Base-by-base conservation (phyloP, 139 green algal species). In the Haematococcus lacustris region DNA sequence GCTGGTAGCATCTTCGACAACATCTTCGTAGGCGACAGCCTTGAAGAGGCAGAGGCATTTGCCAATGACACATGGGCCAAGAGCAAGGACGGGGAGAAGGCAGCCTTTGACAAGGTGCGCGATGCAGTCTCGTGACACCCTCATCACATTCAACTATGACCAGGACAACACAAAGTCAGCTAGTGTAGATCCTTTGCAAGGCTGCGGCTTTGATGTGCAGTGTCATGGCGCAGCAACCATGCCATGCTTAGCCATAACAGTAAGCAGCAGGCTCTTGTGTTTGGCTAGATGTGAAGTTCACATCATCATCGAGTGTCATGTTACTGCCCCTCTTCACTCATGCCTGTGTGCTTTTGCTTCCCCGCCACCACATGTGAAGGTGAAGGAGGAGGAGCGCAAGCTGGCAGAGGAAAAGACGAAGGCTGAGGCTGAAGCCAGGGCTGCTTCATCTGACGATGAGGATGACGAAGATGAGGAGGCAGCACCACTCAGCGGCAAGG, bases 1-100 rank as follows among this genome's bases (percentile, higher is more conserved):
- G 41, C 84, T 3, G 91, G 91, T 33, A 83, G 86, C 43, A 94
- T 97, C 80, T 97, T 97, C 68, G 91, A 97, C 78, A 96, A 96
- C 88, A 94, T 97, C 75, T 75, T 97, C 0, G 83, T 97, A 25
- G 87, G 87, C 25, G 88, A 97, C 43, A 76, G 86, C 71, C 76
- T 87, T 26, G 85, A 88, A 37, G 83, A 84, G 34, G 91, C 91
- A 25, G 80, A 87, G 76, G 80, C 83, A 64, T 90, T 96, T 63
- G 86, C 80, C 25, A 77, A 93, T 53, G 82, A 92, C 35, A 96
- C 90, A 13, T 96, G 85, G 85, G 87, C 68, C 66, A 84, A 83
- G 69, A 85, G 9, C 68, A 93, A 93, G 81, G 88, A 92, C 25
- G 84, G 60, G 1, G 89, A 95, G 87, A 90, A 91, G 81, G 83